Conservation (phyloP, 305 asterid species). For the Petunia hybrid region DNA sequence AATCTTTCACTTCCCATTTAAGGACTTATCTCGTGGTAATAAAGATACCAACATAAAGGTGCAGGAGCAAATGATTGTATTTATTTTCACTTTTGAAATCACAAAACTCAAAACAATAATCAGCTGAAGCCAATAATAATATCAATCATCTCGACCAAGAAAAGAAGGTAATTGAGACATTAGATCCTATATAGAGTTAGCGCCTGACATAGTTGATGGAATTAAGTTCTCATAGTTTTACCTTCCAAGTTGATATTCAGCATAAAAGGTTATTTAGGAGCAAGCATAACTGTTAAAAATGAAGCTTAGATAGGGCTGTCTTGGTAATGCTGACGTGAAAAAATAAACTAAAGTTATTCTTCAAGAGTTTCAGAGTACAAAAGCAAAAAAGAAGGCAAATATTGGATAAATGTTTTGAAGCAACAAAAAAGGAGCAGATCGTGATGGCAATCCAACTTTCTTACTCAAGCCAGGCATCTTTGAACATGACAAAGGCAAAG, state of each 20-base stretch:
- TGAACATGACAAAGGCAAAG: neutral
- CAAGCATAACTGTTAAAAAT: neutral
- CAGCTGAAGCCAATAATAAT: neutral
- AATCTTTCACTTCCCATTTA: constrained; percentile 1
- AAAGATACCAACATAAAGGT: neutral
- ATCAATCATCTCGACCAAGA: constrained; percentile 16
- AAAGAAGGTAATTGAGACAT: neutral
- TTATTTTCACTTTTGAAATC: constrained; percentile 6
- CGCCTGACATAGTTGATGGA: neutral
- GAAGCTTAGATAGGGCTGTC: constrained; percentile 7
- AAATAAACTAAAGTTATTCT: neutral
- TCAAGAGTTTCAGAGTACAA: neutral
- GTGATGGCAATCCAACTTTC: constrained; percentile 9
- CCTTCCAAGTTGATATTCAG: neutral
- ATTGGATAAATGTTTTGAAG: constrained; percentile 18
- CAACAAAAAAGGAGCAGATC: neutral
- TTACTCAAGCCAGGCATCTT: constrained; percentile 1
- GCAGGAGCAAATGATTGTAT: constrained; percentile 2
- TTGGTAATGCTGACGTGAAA: constrained; percentile 11
- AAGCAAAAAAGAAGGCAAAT: neutral
- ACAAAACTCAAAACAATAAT: constrained; percentile 7
- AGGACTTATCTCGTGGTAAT: neutral
- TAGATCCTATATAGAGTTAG: neutral
- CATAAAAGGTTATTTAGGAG: neutral
- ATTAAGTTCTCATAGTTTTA: neutral